phyloP scores from a whole-genome alignment of 768 basidiomycete genomes.

The Hygrophoropsis aurantiaca region DNA sequence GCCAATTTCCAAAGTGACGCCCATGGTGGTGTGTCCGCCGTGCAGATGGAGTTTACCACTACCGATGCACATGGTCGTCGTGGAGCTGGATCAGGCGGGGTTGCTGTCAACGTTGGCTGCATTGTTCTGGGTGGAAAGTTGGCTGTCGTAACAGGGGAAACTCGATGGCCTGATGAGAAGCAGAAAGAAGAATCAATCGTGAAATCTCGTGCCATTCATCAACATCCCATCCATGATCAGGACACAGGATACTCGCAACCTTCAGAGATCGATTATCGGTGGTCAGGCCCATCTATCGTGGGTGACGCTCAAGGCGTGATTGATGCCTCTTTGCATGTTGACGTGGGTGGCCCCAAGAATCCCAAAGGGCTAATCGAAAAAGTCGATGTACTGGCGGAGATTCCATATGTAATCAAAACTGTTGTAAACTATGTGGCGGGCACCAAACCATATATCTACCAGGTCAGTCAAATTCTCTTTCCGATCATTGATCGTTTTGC shows the following conservation, averaged over 20 bases:
- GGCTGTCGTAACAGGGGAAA: slow-evolving; percentile 75
- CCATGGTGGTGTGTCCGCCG: slow-evolving; percentile 74
- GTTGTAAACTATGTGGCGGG: slow-evolving; percentile 92
- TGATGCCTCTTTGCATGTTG: slow-evolving; percentile 53
- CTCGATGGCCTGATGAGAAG: slow-evolving; percentile 68
- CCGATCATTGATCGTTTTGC: slow-evolving; percentile 1
- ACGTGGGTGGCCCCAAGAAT: slow-evolving; percentile 56
- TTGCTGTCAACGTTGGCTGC: slow-evolving; percentile 82
- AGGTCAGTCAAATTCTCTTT: slow-evolving; percentile 49
- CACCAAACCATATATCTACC: slow-evolving; percentile 93
- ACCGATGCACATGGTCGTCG: slow-evolving; percentile 73
- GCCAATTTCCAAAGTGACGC: slow-evolving; percentile 80
- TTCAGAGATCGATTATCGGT: slow-evolving; percentile 64
- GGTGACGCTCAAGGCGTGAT: slow-evolving; percentile 51
- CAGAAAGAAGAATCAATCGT: slow-evolving; percentile 44
- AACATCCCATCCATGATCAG: slow-evolving; percentile 58
- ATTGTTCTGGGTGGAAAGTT: slow-evolving; percentile 81
- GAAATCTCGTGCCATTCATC: slow-evolving; percentile 66
- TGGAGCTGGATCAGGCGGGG: slow-evolving; percentile 79
- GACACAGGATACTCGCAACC: slow-evolving; percentile 86
- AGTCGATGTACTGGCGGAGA: slow-evolving; percentile 93
- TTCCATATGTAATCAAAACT: slow-evolving; percentile 89
- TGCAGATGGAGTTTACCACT: slow-evolving; percentile 97
- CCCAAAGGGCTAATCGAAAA: slow-evolving; percentile 85
- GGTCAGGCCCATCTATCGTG: slow-evolving; percentile 71